Evolutionary conservation across 2,329 filamentous ascomycete genomes (phyloP), one percentile per base, ranked within the genome.

Genomic region (Arthrobotrys entomopaga): DNA sequence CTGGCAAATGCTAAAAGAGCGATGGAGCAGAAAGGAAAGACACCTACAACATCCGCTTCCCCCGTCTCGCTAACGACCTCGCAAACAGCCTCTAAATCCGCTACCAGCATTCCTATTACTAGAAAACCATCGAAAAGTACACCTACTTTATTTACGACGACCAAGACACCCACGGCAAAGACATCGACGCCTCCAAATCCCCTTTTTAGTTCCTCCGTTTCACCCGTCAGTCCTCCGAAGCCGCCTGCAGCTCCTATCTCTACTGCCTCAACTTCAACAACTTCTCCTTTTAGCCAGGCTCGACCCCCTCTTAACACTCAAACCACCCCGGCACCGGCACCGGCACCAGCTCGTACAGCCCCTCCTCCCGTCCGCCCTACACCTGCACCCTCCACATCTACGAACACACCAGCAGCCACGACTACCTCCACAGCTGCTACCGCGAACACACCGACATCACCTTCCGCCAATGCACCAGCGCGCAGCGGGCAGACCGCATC

Each of bases 1-100:
- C 61, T 73, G 19, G 69, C 69, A 11, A 73, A 57, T 60, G 69
- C 69, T 20, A 73, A 65, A 56, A 65, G 61, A 40, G 61, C 56
- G 10, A 22, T 67, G 11, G 56, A 40, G 0, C 38, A 49, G 20
- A 65, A 56, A n/a, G 40, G 46, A 11, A 58, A 59, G 16, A 15
- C 64, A 38, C 26, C 46, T 19, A 42, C 54, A 15, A 59, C 60
- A 43, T 38, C 59, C 6, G 29, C 19, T 15, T 16, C 46, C 48
- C n/a, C 13, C 48, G 10, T 2, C 29, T 34, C 29, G 29, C 29
- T 10, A 10, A 10, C 29, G 7, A 10, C 10, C 29, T 34, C 29
- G 1, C 29, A 34, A 34, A 34, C 29, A 64, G 16, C 43, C 15
- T 4, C 24, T 13, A 13, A 34, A 42, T 29, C 53, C 8, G 7